Conservation (phyloP, 192 early-diverging fungal genomes). For the Entomortierella parvispora region DNA sequence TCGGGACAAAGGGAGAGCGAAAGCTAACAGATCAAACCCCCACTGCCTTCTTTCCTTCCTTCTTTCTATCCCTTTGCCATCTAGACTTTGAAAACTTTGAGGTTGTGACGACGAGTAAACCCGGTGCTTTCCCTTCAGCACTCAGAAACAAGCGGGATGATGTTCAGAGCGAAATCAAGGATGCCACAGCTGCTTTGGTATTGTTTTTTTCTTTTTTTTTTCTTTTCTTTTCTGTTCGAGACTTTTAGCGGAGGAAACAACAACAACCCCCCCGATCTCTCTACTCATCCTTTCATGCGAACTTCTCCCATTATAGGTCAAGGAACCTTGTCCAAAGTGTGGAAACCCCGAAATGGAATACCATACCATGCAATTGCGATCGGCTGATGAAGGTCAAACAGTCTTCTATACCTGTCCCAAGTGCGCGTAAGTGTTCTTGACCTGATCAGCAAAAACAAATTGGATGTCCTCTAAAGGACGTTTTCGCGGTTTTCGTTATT, state of each 20-base stretch:
- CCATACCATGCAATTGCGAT: slow-evolving; percentile 96
- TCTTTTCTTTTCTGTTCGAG: too few species aligned
- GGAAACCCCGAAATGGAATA: slow-evolving; percentile 94
- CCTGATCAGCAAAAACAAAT: too few species aligned
- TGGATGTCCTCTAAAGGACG: neutral
- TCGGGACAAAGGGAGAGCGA: too few species aligned
- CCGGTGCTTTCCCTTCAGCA: slow-evolving; percentile 82
- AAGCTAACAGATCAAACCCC: too few species aligned
- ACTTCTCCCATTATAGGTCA: slow-evolving; percentile 82
- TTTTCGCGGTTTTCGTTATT: neutral
- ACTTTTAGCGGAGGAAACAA: too few species aligned
- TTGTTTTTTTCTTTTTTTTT: too few species aligned
- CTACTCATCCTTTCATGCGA: too few species aligned
- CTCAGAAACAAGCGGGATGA: slow-evolving; percentile 77
- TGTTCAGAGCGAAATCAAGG: slow-evolving; percentile 62
- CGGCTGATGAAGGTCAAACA: slow-evolving; percentile 99
- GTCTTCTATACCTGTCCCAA: slow-evolving; percentile 97
- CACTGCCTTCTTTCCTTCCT: too few species aligned
- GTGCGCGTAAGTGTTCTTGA: slow-evolving; percentile 78
- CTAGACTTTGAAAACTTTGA: slow-evolving; percentile 82
- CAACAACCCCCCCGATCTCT: too few species aligned
- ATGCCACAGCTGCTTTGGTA: slow-evolving; percentile 65
- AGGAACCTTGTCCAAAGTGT: slow-evolving; percentile 97
- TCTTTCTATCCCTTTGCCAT: too few species aligned
- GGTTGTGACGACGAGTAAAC: slow-evolving; percentile 81